These are phyloP conservation scores for Phytophthora constricta DNA, from an alignment of 352 stramenopile genomes.

Conservation along the genomic window DNA sequence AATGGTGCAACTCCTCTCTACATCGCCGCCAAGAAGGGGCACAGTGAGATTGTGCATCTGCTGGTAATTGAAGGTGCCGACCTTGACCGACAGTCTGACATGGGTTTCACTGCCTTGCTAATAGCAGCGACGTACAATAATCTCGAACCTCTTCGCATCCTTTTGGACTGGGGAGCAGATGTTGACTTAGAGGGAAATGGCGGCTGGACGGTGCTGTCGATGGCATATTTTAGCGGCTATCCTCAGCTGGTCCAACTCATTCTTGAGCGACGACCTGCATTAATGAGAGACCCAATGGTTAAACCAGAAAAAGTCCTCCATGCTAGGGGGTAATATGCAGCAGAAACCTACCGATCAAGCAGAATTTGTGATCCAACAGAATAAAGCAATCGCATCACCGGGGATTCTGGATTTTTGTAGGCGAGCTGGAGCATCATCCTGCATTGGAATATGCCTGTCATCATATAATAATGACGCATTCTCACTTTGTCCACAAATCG, in stretches of 20 bases:
- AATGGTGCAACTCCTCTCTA: conserved; percentile 15
- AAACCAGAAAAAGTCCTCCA: too few relatives aligned
- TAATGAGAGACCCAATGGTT: neutral
- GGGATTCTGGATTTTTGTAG: too few relatives aligned
- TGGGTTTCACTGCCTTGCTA: conserved; percentile 7
- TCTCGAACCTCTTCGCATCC: conserved; percentile 17
- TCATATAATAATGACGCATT: too few relatives aligned
- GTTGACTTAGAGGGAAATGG: conserved; percentile 9
- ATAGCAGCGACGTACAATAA: conserved; percentile 16
- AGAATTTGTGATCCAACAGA: too few relatives aligned
- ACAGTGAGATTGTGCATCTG: conserved; percentile 14
- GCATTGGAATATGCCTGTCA: too few relatives aligned
- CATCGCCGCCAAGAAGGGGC: conserved; percentile 11
- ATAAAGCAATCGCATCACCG: too few relatives aligned
- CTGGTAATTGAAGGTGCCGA: conserved; percentile 12
- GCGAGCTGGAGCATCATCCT: too few relatives aligned
- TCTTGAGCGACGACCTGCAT: conserved; percentile 6
- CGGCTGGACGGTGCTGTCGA: conserved; percentile 11
- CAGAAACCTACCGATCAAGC: too few relatives aligned
- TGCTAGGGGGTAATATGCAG: too few relatives aligned
- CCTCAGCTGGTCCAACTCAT: conserved; percentile 22
- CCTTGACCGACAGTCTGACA: conserved; percentile 6
- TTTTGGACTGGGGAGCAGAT: conserved; percentile 18
- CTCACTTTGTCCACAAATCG: too few relatives aligned
- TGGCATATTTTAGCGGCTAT: conserved; percentile 24